Base-by-base conservation (phyloP, 2,329 filamentous ascomycete species). In the Alternaria rosae region DNA sequence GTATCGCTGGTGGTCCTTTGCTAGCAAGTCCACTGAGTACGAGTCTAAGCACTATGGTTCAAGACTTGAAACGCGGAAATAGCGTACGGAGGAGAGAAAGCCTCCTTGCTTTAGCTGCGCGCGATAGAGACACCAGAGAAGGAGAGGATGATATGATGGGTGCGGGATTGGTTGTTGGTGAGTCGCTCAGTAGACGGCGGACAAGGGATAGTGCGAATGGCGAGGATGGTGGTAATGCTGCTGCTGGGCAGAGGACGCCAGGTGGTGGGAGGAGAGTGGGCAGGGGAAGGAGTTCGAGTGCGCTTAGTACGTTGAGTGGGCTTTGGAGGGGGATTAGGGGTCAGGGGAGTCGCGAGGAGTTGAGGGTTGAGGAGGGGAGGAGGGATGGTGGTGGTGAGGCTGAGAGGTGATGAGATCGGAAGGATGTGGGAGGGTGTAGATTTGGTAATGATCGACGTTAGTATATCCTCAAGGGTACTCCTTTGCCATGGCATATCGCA, bases 31-130 rank as follows among this genome's bases (percentile, higher is more conserved):
- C 89, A 0, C 80, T 91, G 1, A 88, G 85, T 3, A 85, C 84
- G 2, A 85, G 85, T 1, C 81, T 91, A 15, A 87, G 83, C 71
- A 88, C 86, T 1, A 85, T 91, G 50, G 87, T 91, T 6, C 88
- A 88, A 9, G 88, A 91, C 65, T 85, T 87, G 21, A 80, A 90
- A 25, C 84, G 88, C n/a, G 84, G 86, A 15, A 85, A 86, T 13
- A 65, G 58, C 47, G 15, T 71, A 0, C 48, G 70, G 20, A 17
- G 53, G 10, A 2, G 44, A 28, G 38, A 45, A 10, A 54, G 52
- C 11, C 44, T 47, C n/a, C 60, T 52, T 23, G 64, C 58, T 1
- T 32, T 76, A 0, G 68, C 67, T 3, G 61, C 60, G 3, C 28
- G 47, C 9, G 15, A 15, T 11, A 38, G 35, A 1, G 35, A 10